phyloP scores from a whole-genome alignment of 2,329 filamentous ascomycete species.

The Talaromyces pinophilus region DNA sequence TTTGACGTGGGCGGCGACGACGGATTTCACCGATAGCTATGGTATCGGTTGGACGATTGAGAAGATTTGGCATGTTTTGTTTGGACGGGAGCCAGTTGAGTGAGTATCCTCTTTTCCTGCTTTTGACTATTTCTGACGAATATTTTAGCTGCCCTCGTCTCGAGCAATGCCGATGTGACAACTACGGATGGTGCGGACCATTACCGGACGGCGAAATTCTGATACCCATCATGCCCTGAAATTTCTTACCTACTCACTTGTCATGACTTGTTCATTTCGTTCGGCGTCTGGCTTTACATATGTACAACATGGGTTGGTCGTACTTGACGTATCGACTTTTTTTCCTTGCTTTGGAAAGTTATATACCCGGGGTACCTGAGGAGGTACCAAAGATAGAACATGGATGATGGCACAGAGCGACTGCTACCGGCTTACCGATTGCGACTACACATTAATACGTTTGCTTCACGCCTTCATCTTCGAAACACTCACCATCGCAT shows the following conservation, averaged over 20 bases:
- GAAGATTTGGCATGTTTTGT: slow-evolving; percentile 39
- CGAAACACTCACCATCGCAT: background rate
- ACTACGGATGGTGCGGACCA: slow-evolving; percentile 36
- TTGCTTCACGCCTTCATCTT: background rate
- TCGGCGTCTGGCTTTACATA: slow-evolving; percentile 10
- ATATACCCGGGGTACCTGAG: slow-evolving; percentile 8
- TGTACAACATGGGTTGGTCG: slow-evolving; percentile 13
- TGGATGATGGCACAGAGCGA: background rate
- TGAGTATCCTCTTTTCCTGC: slow-evolving; percentile 23
- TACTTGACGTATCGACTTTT: slow-evolving; percentile 7
- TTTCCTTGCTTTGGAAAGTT: slow-evolving; percentile 2
- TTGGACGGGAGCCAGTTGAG: slow-evolving; percentile 34
- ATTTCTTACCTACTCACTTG: background rate
- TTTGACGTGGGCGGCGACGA: slow-evolving; percentile 36
- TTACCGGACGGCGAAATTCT: slow-evolving; percentile 30
- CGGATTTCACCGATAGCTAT: slow-evolving; percentile 34
- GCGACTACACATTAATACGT: background rate
- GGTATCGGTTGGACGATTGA: slow-evolving; percentile 36
- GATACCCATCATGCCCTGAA: slow-evolving; percentile 22
- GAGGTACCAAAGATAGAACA: slow-evolving; percentile 4
- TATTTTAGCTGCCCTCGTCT: slow-evolving; percentile 31
- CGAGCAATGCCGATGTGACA: slow-evolving; percentile 36
- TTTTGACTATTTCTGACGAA: background rate
- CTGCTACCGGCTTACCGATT: background rate
- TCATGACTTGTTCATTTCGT: slow-evolving; percentile 7